These are phyloP conservation scores for Geotrichum bryndzae DNA, from an alignment of 1,139 yeast species.

Conservation along the genomic window DNA sequence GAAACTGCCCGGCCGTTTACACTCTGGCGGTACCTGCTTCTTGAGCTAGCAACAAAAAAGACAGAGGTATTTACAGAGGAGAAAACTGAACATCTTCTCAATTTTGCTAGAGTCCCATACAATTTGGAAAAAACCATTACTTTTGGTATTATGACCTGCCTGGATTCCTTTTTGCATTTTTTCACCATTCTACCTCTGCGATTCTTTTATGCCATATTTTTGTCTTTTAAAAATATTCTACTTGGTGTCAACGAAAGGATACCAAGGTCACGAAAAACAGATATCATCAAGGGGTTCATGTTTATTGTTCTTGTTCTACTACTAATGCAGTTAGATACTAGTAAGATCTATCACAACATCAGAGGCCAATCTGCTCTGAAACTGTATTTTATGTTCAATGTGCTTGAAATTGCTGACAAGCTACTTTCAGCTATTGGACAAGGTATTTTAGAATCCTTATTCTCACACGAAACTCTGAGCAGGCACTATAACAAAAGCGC, in stretches of 20 bases:
- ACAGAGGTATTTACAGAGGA: constrained; percentile 25
- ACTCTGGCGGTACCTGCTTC: constrained; percentile 1
- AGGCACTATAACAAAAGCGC: constrained; percentile 6
- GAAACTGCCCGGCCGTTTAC: neutral
- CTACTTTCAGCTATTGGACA: constrained; percentile 81
- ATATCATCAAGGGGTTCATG: constrained; percentile 48
- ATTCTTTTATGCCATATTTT: constrained; percentile 39
- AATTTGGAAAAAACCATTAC: constrained; percentile 65
- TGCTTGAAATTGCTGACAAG: constrained; percentile 83
- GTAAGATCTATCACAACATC: constrained; percentile 81
- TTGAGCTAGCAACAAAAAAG: constrained; percentile 16
- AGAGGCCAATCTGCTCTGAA: constrained; percentile 91
- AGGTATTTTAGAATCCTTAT: constrained; percentile 59
- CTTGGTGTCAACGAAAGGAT: constrained; percentile 17
- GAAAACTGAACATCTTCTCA: constrained; percentile 50
- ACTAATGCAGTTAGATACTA: constrained; percentile 60
- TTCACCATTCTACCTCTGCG: constrained; percentile 75
- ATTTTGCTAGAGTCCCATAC: constrained; percentile 59
- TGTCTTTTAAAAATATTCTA: constrained; percentile 18
- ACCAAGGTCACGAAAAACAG: constrained; percentile 30
- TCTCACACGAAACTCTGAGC: constrained; percentile 33
- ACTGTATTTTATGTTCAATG: constrained; percentile 87
- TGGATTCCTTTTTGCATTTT: constrained; percentile 70
- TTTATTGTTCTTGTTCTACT: constrained; percentile 39
- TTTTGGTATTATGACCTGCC: constrained; percentile 70